phyloP scores from a whole-genome alignment of 1,284 basidiomycete genomes.

The Moniliophthora roreri region DNA sequence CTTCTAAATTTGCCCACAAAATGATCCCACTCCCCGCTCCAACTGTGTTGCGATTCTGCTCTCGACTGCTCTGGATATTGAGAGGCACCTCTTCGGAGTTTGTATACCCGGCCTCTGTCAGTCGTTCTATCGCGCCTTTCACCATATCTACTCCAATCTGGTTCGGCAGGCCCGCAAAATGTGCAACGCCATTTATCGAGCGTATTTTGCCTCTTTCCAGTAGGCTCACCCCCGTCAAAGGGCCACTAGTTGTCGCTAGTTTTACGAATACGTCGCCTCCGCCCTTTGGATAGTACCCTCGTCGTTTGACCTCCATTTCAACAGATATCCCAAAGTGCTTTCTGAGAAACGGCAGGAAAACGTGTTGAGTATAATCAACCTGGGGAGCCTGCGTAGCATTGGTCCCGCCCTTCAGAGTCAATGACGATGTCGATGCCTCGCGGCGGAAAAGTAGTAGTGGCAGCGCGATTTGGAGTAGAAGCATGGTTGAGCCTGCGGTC shows the following conservation, averaged over 20 bases:
- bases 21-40: conserved; percentile 69
- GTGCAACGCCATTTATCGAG: conserved; percentile 54
- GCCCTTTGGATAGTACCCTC: conserved; percentile 71
- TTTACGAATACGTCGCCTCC: conserved; percentile 57
- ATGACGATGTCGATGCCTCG: conserved; percentile 21
- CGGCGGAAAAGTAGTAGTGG: conserved; percentile 62
- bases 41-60: conserved; percentile 44
- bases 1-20: conserved; percentile 67
- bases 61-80: conserved; percentile 45
- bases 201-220: conserved; percentile 52
- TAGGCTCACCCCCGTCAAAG: conserved; percentile 48
- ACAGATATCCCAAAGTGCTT: conserved; percentile 51
- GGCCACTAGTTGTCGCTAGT: conserved; percentile 37
- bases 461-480: conserved; percentile 69
- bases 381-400: conserved; percentile 69
- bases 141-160: conserved; percentile 54
- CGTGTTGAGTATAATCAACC: conserved; percentile 62
- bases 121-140: conserved; percentile 43
- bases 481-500: conserved; percentile 68
- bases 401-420: conserved; percentile 66
- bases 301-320: conserved; percentile 43
- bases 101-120: conserved; percentile 31
- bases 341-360: conserved; percentile 65
- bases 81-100: conserved; percentile 24
- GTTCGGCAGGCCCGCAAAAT: conserved; percentile 58